Base-by-base conservation (phyloP, 306 rosid genomes). In the Cicer cuneatum region DNA sequence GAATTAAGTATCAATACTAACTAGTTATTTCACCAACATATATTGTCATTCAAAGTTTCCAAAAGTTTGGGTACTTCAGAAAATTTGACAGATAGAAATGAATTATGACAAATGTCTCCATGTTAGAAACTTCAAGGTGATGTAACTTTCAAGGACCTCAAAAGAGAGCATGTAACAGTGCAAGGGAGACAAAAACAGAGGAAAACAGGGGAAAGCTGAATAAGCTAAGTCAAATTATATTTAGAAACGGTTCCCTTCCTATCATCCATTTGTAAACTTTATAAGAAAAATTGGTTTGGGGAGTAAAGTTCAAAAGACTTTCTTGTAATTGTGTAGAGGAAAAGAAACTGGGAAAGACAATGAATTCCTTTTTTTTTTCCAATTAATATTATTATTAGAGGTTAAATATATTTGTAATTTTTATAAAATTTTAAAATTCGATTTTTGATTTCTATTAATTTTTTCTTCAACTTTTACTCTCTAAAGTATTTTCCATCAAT, bases 161-260 rank as follows among this genome's bases (percentile, higher is more conserved):
- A 76, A 45, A 8, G 76, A 24, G 64, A 70, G 57, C 48, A 65
- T 18, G 65, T 64, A 71, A 24, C 45, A 61, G 56, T 42, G 38
- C 45, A 29, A 37, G 82, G 77, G 73, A 76, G 83, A 76, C 89
- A 83, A 15, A 15, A 49, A 16, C 11, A 72, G 79, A 78, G 80
- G 83, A 80, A 84, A 80, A 80, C 38, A 68, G 65, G 84, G 79
- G 76, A 74, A 64, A 18, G 52, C 60, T 45, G 58, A 61, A 6
- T 58, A 19, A 71, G 64, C 40, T 14, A 37, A 14, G 82, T 80
- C 83, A 77, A 77, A 74, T 16, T 83, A 54, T 79, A 24, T 59
- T 10, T 43, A 15, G 57, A 69, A 76, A 43, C 18, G 38, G 59
- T 79, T 71, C 66, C 49, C 45, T 61, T 72, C 18, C 39, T 57